Conservation (phyloP, 2,329 filamentous ascomycete species). For the Macroventuria anomochaeta region DNA sequence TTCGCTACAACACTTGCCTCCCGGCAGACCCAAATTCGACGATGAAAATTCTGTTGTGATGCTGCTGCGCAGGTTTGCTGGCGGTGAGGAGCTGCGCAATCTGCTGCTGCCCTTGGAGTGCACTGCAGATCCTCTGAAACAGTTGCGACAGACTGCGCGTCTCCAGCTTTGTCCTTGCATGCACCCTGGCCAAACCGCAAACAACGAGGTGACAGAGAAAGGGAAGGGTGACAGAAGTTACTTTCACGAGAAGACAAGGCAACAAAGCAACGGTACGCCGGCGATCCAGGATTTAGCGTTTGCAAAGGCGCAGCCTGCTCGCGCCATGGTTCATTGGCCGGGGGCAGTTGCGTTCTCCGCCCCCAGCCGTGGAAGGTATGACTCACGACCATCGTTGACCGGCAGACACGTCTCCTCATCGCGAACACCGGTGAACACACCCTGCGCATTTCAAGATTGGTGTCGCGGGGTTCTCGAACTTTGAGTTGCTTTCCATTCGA, state of each 20-base stretch:
- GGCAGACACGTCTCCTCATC: constrained; percentile 22
- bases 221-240: constrained; percentile 8
- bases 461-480: constrained; percentile 1
- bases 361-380: constrained; percentile 23
- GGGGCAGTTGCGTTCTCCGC: constrained; percentile 17
- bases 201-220: constrained; percentile 18
- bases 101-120: constrained; percentile 29
- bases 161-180: constrained; percentile 20
- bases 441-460: constrained; percentile 8
- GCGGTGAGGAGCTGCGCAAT: constrained; percentile 11
- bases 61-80: constrained; percentile 9
- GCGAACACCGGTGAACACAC: constrained; percentile 19
- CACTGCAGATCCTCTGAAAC: constrained; percentile 27
- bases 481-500: constrained; percentile 6
- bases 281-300: constrained; percentile 14
- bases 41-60: constrained; percentile 23
- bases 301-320: constrained; percentile 17
- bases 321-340: constrained; percentile 17
- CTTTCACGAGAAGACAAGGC: constrained; percentile 17
- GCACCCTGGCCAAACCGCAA: constrained; percentile 13
- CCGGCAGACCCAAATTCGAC: constrained; percentile 17
- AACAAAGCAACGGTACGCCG: constrained; percentile 18
- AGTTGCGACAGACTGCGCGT: constrained; percentile 26
- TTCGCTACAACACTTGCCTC: constrained; percentile 32
- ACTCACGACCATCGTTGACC: constrained; percentile 32